phyloP scores from a whole-genome alignment of 352 stramenopile genomes.

The Pythium aphanidermatum region DNA sequence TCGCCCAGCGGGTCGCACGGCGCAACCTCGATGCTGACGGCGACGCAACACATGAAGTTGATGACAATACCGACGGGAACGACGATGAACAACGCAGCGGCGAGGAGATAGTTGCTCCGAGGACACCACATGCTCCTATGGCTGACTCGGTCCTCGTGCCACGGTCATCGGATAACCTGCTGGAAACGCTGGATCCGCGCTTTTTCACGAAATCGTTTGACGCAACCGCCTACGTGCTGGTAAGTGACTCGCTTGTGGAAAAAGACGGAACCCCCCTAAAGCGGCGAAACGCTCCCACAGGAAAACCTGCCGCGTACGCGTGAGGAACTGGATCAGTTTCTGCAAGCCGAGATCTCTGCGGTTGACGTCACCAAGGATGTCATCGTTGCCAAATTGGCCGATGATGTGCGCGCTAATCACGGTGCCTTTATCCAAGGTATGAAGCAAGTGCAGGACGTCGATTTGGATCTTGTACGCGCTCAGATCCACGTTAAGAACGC shows the following conservation, averaged over 20 bases:
- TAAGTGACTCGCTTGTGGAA: constrained; percentile 14
- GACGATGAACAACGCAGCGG: not conserved
- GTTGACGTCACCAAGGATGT: constrained; percentile 79
- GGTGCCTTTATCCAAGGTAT: constrained; percentile 79
- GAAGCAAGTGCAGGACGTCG: constrained; percentile 84
- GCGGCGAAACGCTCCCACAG: constrained; percentile 16
- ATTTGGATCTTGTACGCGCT: constrained; percentile 75
- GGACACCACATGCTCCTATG: not conserved
- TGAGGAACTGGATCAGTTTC: constrained; percentile 51
- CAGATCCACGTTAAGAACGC: constrained; percentile 88
- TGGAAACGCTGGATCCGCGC: constrained; percentile 64
- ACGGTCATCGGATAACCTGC: constrained; percentile 51
- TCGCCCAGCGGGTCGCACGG: constrained; percentile 31
- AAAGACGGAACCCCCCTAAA: not conserved
- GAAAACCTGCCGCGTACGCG: constrained; percentile 51
- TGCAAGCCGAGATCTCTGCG: constrained; percentile 76
- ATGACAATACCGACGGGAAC: constrained; percentile 10
- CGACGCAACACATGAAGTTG: too few species aligned
- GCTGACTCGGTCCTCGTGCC: constrained; percentile 54
- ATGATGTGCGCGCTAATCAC: constrained; percentile 77
- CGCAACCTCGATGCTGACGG: constrained; percentile 18
- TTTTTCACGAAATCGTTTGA: constrained; percentile 85
- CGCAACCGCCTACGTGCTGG: constrained; percentile 54
- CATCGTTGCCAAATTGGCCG: constrained; percentile 66
- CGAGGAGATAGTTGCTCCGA: not conserved